phyloP scores from a whole-genome alignment of 495 filamentous ascomycete genomes.

The Chaetomium cochliodes region DNA sequence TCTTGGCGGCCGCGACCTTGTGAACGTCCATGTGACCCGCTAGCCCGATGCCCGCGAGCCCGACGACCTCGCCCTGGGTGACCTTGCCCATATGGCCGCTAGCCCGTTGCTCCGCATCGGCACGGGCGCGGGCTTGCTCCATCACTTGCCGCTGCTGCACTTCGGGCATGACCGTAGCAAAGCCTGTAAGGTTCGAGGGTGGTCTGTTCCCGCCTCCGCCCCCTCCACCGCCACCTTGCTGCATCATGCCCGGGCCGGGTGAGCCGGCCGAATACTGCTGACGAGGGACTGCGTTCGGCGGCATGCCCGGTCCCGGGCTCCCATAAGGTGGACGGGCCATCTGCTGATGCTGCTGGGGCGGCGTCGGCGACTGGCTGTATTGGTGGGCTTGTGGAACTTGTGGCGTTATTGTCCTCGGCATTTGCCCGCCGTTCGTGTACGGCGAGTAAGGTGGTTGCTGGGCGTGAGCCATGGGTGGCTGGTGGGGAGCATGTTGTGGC shows the following conservation, averaged over 20 bases:
- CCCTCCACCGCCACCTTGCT: conserved; percentile 17
- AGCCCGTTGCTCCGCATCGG: conserved; percentile 42
- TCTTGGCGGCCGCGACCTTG: conserved; percentile 40
- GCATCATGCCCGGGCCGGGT: conserved; percentile 26
- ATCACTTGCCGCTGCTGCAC: conserved; percentile 41
- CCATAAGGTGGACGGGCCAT: conserved; percentile 29
- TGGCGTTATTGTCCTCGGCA: conserved; percentile 39
- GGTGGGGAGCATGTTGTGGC: conserved; percentile 35
- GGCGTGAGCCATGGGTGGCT: conserved; percentile 29
- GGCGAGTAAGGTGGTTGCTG: conserved; percentile 29
- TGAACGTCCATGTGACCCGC: conserved; percentile 38
- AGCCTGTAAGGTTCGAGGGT: conserved; percentile 34
- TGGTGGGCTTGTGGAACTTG: conserved; percentile 33
- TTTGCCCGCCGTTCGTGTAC: conserved; percentile 37
- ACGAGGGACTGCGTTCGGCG: conserved; percentile 31
- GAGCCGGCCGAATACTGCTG: conserved; percentile 27
- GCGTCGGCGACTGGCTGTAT: conserved; percentile 35
- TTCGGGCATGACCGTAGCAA: conserved; percentile 40
- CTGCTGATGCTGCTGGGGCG: conserved; percentile 37
- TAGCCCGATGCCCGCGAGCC: conserved; percentile 41
- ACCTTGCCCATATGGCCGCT: conserved; percentile 39
- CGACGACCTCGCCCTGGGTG: conserved; percentile 34
- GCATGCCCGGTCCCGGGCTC: conserved; percentile 31
- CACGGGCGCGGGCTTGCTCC: conserved; percentile 49
- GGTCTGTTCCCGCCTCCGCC: conserved; percentile 13